Percentiles rank a stretch among this genome's conserved stretches.
These are phyloP conservation scores for Colletotrichum sp. DNA, from an alignment of 2,329 filamentous ascomycete genomes.

Conservation along the genomic window DNA sequence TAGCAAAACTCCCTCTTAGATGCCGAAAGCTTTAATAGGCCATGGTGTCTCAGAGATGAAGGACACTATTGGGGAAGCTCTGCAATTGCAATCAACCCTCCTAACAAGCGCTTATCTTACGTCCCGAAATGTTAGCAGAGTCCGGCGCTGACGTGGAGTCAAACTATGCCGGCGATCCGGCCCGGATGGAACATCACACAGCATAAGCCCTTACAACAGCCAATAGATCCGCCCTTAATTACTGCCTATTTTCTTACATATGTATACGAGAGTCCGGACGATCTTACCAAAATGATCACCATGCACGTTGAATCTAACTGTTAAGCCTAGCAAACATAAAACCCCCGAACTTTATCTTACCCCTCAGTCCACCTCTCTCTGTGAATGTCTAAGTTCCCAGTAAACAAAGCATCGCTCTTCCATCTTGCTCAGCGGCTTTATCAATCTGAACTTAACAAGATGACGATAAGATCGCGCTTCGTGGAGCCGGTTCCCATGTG, in stretches of 20 bases:
- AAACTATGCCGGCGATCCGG: neutral
- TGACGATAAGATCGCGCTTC: neutral
- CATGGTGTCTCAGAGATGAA: neutral
- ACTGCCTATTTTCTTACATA: neutral
- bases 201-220: neutral
- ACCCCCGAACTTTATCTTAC: neutral
- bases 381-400: neutral
- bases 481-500: neutral
- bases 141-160: neutral
- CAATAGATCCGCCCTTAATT: neutral
- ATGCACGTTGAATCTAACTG: neutral
- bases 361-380: neutral
- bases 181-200: neutral
- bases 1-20: neutral
- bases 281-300: neutral
- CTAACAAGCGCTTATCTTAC: neutral
- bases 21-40: neutral
- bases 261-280: neutral
- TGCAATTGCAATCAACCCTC: neutral
- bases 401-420: neutral
- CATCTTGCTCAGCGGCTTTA: rapidly evolving
- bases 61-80: neutral
- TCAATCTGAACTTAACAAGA: neutral
- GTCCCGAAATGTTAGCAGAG: neutral
- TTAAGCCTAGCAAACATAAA: neutral